Percentiles rank a stretch among this genome's conserved stretches.
Evolutionary conservation across 2,329 filamentous ascomycete genomes (phyloP).

Genomic region (Phaeosphaeriaceae sp.): DNA sequence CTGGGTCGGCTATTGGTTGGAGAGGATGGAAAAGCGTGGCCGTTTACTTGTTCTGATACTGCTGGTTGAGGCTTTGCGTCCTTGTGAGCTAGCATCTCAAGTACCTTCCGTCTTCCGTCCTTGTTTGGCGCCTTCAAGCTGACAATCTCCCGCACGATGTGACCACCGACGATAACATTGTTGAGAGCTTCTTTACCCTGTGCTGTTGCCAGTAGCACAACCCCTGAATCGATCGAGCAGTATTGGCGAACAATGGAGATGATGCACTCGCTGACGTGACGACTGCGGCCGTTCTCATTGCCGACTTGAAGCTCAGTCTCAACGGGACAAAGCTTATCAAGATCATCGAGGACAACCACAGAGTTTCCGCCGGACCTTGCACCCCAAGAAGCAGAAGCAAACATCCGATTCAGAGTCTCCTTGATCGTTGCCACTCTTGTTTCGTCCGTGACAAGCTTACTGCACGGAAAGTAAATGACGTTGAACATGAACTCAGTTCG

Average conservation of each 20-base stretch:
- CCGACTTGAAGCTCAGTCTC: constrained; percentile 95
- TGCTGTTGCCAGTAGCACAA: constrained; percentile 88
- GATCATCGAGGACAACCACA: constrained; percentile 87
- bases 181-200: constrained; percentile 93
- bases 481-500: constrained; percentile 79
- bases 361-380: constrained; percentile 84
- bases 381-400: constrained; percentile 91
- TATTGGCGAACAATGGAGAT: constrained; percentile 84
- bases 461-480: constrained; percentile 84
- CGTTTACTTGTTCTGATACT: constrained; percentile 26
- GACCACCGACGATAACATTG: constrained; percentile 86
- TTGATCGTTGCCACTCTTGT: constrained; percentile 89
- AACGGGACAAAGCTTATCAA: constrained; percentile 90
- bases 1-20: constrained; percentile 60
- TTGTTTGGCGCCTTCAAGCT: constrained; percentile 91
- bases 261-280: constrained; percentile 89
- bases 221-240: constrained; percentile 78
- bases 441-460: constrained; percentile 88
- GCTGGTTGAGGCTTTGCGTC: constrained; percentile 40
- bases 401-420: constrained; percentile 82
- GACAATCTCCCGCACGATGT: constrained; percentile 91
- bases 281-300: constrained; percentile 90
- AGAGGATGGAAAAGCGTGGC: constrained; percentile 43
- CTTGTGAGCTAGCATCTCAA: constrained; percentile 76
- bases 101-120: constrained; percentile 81